Percentiles rank a stretch among this genome's conserved stretches.
These are phyloP conservation scores for Naumovozyma dairenensis DNA, from an alignment of 805 yeast genomes.

Conservation along the genomic window DNA sequence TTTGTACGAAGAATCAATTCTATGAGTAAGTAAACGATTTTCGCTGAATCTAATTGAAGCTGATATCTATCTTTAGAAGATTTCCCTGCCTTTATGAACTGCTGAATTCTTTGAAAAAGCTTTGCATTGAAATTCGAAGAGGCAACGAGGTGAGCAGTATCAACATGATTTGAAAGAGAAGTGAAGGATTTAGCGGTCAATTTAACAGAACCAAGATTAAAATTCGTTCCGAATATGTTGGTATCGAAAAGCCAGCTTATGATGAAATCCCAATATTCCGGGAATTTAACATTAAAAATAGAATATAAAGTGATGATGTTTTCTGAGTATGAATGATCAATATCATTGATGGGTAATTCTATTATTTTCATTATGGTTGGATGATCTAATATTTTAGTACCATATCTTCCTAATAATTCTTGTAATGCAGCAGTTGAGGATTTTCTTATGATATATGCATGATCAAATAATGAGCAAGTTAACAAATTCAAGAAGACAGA, in stretches of 20 bases:
- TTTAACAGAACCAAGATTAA: slow-evolving; percentile 11
- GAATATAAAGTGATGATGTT: slow-evolving; percentile 27
- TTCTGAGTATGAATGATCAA: slow-evolving; percentile 32
- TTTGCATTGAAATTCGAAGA: too few relatives aligned
- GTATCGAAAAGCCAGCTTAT: slow-evolving; percentile 18
- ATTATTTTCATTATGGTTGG: slow-evolving; percentile 36
- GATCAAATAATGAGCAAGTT: slow-evolving; percentile 53
- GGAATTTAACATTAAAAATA: slow-evolving; percentile 14
- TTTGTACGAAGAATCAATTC: too few relatives aligned
- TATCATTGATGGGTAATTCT: slow-evolving; percentile 47
- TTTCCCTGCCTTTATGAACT: too few relatives aligned
- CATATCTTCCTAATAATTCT: slow-evolving; percentile 70
- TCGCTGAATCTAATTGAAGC: too few relatives aligned
- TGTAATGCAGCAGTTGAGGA: slow-evolving; percentile 84
- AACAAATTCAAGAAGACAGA: slow-evolving; percentile 33
- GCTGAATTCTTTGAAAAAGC: too few relatives aligned
- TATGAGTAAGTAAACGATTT: too few relatives aligned
- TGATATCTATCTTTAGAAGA: too few relatives aligned
- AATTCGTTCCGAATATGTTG: slow-evolving; percentile 13
- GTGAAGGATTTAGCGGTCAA: slow-evolving; percentile 2
- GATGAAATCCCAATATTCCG: slow-evolving; percentile 11
- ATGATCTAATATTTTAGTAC: slow-evolving; percentile 24
- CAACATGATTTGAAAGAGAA: slow-evolving; percentile 16
- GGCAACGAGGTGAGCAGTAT: too few relatives aligned
- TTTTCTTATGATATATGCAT: slow-evolving; percentile 62